Base-by-base conservation (phyloP, 306 rosid species). In the Vigna reflexopilosa region DNA sequence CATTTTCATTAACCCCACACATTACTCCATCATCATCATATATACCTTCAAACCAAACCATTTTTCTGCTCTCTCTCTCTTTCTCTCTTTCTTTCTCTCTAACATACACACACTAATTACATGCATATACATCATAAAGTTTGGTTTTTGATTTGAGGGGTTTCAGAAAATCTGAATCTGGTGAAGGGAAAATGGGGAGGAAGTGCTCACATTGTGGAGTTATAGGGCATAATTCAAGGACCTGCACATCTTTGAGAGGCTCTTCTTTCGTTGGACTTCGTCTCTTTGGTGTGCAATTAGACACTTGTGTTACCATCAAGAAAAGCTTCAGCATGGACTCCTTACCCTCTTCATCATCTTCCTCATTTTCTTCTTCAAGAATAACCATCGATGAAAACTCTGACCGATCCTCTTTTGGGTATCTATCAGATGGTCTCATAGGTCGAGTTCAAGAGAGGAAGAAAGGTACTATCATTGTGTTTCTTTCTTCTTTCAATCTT, bases 141-240 rank as follows among this genome's bases (percentile, higher is more conserved):
- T 67, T 75, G 47, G 68, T 34, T 45, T 34, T 58, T 58, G 70
- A 34, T 69, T 76, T 58, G 67, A 72, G 64, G 55, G 9, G 50
- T 45, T 36, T 45, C 76, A 67, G 78, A 71, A 67, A 65, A 24
- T 66, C 19, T 50, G 54, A 6, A 2, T 34, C n/a, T 56, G 79
- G 81, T 38, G 38, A 47, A 71, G 70, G 67, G 68, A 83, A 70
- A 73, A 92, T 95, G 99, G 98, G 89, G 0, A 92, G 99, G 75
- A 95, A 95, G 89, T 95, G 99, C 82, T 95, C 99, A 16, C 98
- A 95, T 86, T 95, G 99, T 87, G 96, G 98, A 69, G 90, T 83
- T 70, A 84, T 88, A 77, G 99, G 99, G 24, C 98, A 95, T 70
- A 95, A 95, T 85, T 95, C 97, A 9, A 92, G 99, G 66, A 95